These are phyloP conservation scores for Rubia yunnanensis DNA, from an alignment of 257 asterid species.

Conservation along the genomic window DNA sequence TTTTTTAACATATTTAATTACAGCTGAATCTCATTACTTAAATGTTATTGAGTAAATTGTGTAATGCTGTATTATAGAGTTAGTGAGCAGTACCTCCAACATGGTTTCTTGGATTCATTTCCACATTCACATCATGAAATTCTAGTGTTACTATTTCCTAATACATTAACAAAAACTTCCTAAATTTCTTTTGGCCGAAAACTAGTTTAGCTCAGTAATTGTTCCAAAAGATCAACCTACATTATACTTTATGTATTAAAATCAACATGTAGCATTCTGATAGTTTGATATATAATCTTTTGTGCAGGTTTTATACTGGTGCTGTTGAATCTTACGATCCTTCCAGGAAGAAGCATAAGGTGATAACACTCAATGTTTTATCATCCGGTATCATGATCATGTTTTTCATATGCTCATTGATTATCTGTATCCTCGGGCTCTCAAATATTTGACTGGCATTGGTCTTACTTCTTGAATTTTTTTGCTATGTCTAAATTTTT, in stretches of 20 bases:
- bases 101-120: not conserved
- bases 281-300: constrained; percentile 2
- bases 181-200: not conserved
- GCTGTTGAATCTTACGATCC: constrained; percentile 34
- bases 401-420: not conserved
- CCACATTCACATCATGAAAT: not conserved
- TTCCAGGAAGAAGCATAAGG: constrained; percentile 34
- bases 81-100: not conserved
- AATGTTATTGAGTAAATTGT: not conserved
- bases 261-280: constrained; percentile 1
- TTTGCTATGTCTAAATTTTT: too few relatives aligned
- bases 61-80: not conserved
- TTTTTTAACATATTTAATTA: not conserved
- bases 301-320: constrained; percentile 46
- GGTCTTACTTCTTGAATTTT: not conserved
- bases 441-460: not conserved
- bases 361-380: constrained; percentile 15
- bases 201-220: not conserved
- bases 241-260: not conserved
- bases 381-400: not conserved
- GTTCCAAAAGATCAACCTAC: not conserved
- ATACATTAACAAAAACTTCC: not conserved
- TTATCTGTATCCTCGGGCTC: not conserved
- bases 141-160: not conserved
- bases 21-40: not conserved